phyloP scores from a whole-genome alignment of 73 alveolate species.

The Urostyla sp. region DNA sequence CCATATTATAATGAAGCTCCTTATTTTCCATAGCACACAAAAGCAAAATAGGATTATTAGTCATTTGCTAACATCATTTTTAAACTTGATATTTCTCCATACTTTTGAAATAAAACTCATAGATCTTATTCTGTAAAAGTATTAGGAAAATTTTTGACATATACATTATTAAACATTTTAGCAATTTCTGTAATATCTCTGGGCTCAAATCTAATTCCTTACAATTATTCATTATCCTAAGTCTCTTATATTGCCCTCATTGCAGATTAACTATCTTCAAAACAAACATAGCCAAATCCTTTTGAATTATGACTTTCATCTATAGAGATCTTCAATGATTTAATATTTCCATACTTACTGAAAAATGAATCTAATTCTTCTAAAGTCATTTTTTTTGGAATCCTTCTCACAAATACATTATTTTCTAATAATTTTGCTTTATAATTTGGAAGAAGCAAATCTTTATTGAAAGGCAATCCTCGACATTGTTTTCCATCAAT shows the following conservation, averaged over 20 bases:
- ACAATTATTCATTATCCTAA: too few relatives aligned
- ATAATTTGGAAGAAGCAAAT: conserved; percentile 29
- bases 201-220: too few relatives aligned
- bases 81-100: conserved; percentile 81
- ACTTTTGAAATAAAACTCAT: conserved; percentile 75
- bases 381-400: conserved; percentile 43
- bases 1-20: too few relatives aligned
- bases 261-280: too few relatives aligned
- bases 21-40: conserved; percentile 82
- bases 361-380: conserved; percentile 21
- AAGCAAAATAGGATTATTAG: conserved; percentile 74
- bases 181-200: conserved; percentile 38
- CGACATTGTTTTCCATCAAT: conserved; percentile 58
- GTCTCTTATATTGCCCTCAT: too few relatives aligned
- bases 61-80: conserved; percentile 70
- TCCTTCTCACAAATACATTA: conserved; percentile 59
- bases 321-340: conserved; percentile 66
- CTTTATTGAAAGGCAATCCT: conserved; percentile 52
- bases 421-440: neutral
- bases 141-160: conserved; percentile 76
- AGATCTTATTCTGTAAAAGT: conserved; percentile 59
- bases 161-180: conserved; percentile 70
- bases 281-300: conserved; percentile 89
- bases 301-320: conserved; percentile 31
- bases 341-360: neutral